A percentile compares a stretch with the other conserved stretches of the same genome.
Evolutionary conservation across 2,329 filamentous ascomycete genomes (phyloP).

Genomic region (Tricladium varicosporioides): DNA sequence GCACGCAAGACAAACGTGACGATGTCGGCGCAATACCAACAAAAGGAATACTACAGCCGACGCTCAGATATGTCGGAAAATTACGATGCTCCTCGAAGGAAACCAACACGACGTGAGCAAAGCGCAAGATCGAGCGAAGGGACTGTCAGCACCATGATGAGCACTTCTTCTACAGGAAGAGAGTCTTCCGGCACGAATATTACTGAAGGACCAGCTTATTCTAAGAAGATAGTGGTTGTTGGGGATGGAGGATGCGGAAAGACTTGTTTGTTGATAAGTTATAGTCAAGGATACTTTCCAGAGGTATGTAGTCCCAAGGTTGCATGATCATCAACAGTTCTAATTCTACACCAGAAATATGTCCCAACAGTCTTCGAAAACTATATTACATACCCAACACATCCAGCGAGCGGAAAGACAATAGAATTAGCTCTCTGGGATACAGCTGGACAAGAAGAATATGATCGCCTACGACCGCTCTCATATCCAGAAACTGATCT

Average conservation of each 20-base stretch:
- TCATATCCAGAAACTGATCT: slow-evolving; percentile 98
- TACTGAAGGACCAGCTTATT: slow-evolving; percentile 89
- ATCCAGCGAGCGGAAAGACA: slow-evolving; percentile 84
- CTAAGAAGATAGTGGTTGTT: slow-evolving; percentile 99
- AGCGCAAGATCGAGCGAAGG: slow-evolving; percentile 72
- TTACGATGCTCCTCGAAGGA: slow-evolving; percentile 30
- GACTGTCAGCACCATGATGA: slow-evolving; percentile 83
- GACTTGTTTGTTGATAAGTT: slow-evolving; percentile 97
- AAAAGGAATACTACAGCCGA: slow-evolving; percentile 28
- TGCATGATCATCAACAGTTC: slow-evolving; percentile 24
- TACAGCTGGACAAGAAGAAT: slow-evolving; percentile 97
- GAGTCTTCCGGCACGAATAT: slow-evolving; percentile 80
- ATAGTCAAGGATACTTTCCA: slow-evolving; percentile 97
- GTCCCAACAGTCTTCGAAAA: slow-evolving; percentile 99
- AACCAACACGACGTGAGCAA: slow-evolving; percentile 32
- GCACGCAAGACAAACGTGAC: slow-evolving; percentile 1
- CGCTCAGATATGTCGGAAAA: slow-evolving; percentile 33
- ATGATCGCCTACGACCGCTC: slow-evolving; percentile 90
- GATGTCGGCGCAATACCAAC: slow-evolving; percentile 33
- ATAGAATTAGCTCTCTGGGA: slow-evolving; percentile 98
- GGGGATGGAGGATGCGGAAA: slow-evolving; percentile 98
- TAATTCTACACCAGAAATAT: slow-evolving; percentile 74
- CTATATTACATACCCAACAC: slow-evolving; percentile 96
- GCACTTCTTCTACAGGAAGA: slow-evolving; percentile 66
- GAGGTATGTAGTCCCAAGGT: slow-evolving; percentile 60